Conservation (phyloP, 2,329 filamentous ascomycete genomes). For the Dactylellina haptotyla region DNA sequence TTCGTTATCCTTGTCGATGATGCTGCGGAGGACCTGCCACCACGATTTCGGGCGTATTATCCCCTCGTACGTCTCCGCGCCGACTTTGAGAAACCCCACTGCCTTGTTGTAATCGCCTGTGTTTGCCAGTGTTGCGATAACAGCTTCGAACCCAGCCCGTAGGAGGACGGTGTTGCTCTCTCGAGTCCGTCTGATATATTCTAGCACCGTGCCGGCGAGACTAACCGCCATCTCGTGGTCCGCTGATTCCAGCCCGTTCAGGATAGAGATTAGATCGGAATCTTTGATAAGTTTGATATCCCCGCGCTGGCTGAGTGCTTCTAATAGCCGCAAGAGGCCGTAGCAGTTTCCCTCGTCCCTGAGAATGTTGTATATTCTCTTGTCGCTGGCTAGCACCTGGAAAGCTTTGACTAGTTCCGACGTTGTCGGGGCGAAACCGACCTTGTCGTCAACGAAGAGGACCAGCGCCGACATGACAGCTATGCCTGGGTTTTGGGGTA, state of each 20-base stretch:
- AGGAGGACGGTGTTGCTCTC: not conserved
- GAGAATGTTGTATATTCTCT: constrained; percentile 9
- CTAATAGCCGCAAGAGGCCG: constrained; percentile 40
- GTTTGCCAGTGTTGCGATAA: constrained; percentile 44
- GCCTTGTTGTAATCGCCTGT: constrained; percentile 40
- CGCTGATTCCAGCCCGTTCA: constrained; percentile 18
- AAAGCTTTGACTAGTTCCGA: constrained; percentile 48
- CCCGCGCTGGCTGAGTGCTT: constrained; percentile 35
- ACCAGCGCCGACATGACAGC: constrained; percentile 35
- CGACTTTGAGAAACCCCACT: constrained; percentile 46
- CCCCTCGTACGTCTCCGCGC: constrained; percentile 28
- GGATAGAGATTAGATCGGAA: constrained; percentile 1
- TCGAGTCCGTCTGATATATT: constrained; percentile 39
- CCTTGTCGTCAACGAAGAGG: constrained; percentile 36
- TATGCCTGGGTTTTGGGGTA: constrained; percentile 43
- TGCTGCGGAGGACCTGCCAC: constrained; percentile 40
- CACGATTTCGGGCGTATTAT: constrained; percentile 39
- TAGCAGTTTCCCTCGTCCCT: constrained; percentile 44
- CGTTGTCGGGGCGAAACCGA: constrained; percentile 35
- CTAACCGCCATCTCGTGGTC: constrained; percentile 33
- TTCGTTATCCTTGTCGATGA: constrained; percentile 46
- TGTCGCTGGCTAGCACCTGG: constrained; percentile 25
- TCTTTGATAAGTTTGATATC: constrained; percentile 24
- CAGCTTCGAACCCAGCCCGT: constrained; percentile 42
- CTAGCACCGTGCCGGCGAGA: constrained; percentile 31